Conservation (phyloP, 225 moss, liverwort and hornwort genomes). For the Marchantia paleacea region DNA sequence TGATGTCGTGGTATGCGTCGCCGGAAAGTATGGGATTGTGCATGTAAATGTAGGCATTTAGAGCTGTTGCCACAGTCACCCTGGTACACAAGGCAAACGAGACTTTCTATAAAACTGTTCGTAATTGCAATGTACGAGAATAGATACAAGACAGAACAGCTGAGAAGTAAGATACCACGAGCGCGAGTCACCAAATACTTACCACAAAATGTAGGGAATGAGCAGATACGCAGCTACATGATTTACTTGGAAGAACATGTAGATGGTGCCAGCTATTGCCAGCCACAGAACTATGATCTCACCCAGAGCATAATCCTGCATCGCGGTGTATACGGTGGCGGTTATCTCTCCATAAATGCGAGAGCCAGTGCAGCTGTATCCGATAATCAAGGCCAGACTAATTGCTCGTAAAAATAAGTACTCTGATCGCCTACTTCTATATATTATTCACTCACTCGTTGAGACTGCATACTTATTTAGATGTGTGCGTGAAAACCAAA, state of each 20-base stretch:
- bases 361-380: neutral
- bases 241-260: slow-evolving; percentile 57
- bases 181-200: slow-evolving; percentile 9
- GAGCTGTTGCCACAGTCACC: slow-evolving; percentile 56
- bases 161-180: neutral
- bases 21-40: slow-evolving; percentile 32
- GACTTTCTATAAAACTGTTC: neutral
- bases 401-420: neutral
- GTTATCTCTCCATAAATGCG: no score
- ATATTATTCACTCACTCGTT: no score
- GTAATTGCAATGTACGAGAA: neutral
- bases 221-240: slow-evolving; percentile 65
- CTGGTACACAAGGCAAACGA: slow-evolving; percentile 27
- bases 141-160: neutral
- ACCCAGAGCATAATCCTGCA: slow-evolving; percentile 62
- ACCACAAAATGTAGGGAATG: slow-evolving; percentile 85
- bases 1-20: slow-evolving; percentile 26
- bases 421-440: no score
- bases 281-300: slow-evolving; percentile 73
- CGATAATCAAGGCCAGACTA: neutral
- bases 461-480: no score
- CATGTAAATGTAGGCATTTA: slow-evolving; percentile 61
- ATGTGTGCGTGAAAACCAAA: no score
- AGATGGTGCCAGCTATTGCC: slow-evolving; percentile 70
- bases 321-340: neutral